Conservation (phyloP, 2,329 filamentous ascomycete species). For the Claviceps pazoutovae region DNA sequence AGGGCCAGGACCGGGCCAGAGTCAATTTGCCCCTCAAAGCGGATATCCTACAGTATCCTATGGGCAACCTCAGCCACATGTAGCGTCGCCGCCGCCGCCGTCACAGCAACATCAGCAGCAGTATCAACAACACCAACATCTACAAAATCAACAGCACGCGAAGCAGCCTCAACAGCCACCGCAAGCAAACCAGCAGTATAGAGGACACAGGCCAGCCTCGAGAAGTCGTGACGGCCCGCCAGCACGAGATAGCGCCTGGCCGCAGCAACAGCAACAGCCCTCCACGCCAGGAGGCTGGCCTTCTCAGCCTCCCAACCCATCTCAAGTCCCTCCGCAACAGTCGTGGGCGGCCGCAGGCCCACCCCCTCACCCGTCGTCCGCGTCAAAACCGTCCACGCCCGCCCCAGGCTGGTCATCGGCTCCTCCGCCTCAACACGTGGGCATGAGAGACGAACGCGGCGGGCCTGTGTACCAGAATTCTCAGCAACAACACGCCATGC, state of each 20-base stretch:
- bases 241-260: conserved; percentile 24
- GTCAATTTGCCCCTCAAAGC: conserved; percentile 29
- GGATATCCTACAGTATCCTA: conserved; percentile 29
- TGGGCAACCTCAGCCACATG: conserved; percentile 23
- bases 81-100: conserved; percentile 27
- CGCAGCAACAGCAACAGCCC: conserved; percentile 10
- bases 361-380: conserved; percentile 3
- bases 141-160: conserved; percentile 10
- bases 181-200: conserved; percentile 10
- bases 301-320: conserved; percentile 17
- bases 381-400: conserved; percentile 21
- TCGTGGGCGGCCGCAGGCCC: conserved; percentile 15
- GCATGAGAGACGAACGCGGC: conserved; percentile 25
- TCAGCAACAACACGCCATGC: conserved; percentile 26
- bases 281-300: conserved; percentile 15
- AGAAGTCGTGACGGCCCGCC: conserved; percentile 27
- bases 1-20: not conserved
- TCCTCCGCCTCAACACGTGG: conserved; percentile 19
- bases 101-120: conserved; percentile 24
- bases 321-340: conserved; percentile 21
- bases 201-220: conserved; percentile 29
- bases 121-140: conserved; percentile 23
- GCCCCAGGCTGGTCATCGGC: conserved; percentile 19
- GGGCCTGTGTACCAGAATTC: conserved; percentile 20
- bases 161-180: not conserved